A percentile compares a stretch with the other conserved stretches of the same genome.
phyloP scores from a whole-genome alignment of 2,329 filamentous ascomycete genomes.

The Blumeriella jaapii region DNA sequence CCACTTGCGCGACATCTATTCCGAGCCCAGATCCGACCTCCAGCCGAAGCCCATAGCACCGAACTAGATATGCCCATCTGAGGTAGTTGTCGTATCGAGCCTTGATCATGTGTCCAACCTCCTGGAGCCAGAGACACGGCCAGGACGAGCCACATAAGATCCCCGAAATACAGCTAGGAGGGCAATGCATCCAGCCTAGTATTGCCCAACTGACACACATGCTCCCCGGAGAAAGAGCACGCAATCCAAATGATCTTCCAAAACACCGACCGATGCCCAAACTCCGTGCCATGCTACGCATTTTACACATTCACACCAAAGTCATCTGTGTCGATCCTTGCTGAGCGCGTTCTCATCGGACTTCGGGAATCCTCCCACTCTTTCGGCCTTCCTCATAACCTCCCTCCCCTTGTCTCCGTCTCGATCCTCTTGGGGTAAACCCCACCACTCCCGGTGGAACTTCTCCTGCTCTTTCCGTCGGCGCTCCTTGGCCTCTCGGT shows the following conservation, averaged over 20 bases:
- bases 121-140: too few species aligned
- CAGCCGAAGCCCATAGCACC: too few species aligned
- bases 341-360: conserved; percentile 28
- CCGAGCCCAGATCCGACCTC: too few species aligned
- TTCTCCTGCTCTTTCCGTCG: conserved; percentile 51
- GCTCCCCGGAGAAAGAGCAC: conserved; percentile 5
- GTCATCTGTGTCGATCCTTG: conserved; percentile 27
- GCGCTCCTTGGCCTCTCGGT: conserved; percentile 51
- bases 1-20: too few species aligned
- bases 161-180: too few species aligned
- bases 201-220: conserved; percentile 18
- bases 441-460: conserved; percentile 58
- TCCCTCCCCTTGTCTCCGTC: conserved; percentile 44
- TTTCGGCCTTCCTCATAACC: conserved; percentile 42
- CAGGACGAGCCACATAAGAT: too few species aligned
- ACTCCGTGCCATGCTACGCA: conserved; percentile 11
- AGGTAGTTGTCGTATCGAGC: too few species aligned
- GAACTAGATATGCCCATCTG: too few species aligned
- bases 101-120: too few species aligned
- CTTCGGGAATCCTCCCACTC: conserved; percentile 42
- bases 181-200: conserved; percentile 10
- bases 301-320: conserved; percentile 3
- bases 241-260: conserved; percentile 5
- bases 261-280: conserved; percentile 18
- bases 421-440: conserved; percentile 44